Base-by-base conservation (phyloP, 768 basidiomycete species). In the Pleurotus citrinopileatus region DNA sequence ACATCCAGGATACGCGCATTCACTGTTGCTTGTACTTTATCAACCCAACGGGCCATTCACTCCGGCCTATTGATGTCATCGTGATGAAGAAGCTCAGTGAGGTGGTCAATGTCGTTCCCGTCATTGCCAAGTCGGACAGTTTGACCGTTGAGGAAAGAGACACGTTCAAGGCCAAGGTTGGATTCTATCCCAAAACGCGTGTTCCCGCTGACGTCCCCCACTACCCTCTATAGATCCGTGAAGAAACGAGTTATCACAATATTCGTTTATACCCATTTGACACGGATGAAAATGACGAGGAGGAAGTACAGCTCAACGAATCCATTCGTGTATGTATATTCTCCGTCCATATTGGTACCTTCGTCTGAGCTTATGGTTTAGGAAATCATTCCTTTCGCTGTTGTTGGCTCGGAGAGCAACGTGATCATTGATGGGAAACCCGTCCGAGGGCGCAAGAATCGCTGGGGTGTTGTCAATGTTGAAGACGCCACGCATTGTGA, bases 71-170 rank as follows among this genome's bases (percentile, higher is more conserved):
- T 64, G 96, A 99, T 63, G 88, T 98, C 42, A 94, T 94, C 65
- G 97, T 99, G 60, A 94, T 99, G 87, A 97, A 98, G 80, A 98
- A 98, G 77, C 78, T 99, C 57, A 91, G 90, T 68, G 97, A 98
- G 68, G 96, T 98, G 38, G 97, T 98, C 70, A 99, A 99, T 63
- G 96, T 99, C 50, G 95, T 99, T 6, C 96, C 96, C n/a, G 91
- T 99, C 57, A 98, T 99, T 64, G 96, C 97, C 61, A 99, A 99
- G 81, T 82, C 91, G 26, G 96, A 99, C 71, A 88, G 86, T 59
- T 79, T 99, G 76, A 98, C 95, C 2, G 69, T 91, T 55, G 95
- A 97, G 59, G 96, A 99, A 79, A 78, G 94, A 61, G 89, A 88
- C 53, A 78, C 78, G 42, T 99, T 99, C 83, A 99, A 99, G 81